Conservation (phyloP, 306 rosid species). For the Boehmeria nivea region DNA sequence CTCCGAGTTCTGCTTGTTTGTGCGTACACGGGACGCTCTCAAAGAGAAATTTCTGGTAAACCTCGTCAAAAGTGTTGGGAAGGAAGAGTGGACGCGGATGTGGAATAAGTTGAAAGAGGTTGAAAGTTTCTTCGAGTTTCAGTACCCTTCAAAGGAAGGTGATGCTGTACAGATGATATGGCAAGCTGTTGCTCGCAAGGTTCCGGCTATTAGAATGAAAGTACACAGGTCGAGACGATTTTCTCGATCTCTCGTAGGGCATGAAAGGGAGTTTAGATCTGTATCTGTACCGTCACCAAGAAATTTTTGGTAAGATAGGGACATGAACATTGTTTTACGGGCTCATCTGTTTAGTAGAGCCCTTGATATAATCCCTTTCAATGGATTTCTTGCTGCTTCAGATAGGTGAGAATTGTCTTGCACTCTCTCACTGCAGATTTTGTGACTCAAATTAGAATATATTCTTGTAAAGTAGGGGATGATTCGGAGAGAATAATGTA, state of each 20-base stretch:
- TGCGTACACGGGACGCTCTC: conserved; percentile 63
- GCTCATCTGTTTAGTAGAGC: background rate
- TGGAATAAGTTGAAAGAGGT: conserved; percentile 68
- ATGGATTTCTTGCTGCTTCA: conserved; percentile 15
- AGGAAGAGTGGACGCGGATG: conserved; percentile 75
- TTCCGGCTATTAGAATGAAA: conserved; percentile 50
- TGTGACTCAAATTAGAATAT: background rate
- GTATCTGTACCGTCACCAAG: conserved; percentile 32
- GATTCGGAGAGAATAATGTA: background rate
- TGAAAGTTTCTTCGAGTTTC: conserved; percentile 53
- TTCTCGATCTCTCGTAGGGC: conserved; percentile 19
- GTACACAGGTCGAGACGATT: conserved; percentile 52
- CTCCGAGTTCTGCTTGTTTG: conserved; percentile 66
- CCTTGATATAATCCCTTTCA: conserved; percentile 2
- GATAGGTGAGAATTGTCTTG: conserved; percentile 20
- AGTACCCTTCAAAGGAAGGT: conserved; percentile 56
- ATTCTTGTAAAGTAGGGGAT: conserved; percentile 2
- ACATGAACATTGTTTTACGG: background rate
- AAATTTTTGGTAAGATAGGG: conserved; percentile 40
- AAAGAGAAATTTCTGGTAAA: conserved; percentile 43
- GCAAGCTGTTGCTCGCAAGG: conserved; percentile 70
- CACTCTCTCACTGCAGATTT: conserved; percentile 17
- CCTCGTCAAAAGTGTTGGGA: conserved; percentile 43
- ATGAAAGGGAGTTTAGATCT: conserved; percentile 14
- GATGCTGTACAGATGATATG: conserved; percentile 89